Percentiles rank a stretch among this genome's conserved stretches.
Conservation (phyloP, 169 alveolate species). For the Plasmodium coatneyi region DNA sequence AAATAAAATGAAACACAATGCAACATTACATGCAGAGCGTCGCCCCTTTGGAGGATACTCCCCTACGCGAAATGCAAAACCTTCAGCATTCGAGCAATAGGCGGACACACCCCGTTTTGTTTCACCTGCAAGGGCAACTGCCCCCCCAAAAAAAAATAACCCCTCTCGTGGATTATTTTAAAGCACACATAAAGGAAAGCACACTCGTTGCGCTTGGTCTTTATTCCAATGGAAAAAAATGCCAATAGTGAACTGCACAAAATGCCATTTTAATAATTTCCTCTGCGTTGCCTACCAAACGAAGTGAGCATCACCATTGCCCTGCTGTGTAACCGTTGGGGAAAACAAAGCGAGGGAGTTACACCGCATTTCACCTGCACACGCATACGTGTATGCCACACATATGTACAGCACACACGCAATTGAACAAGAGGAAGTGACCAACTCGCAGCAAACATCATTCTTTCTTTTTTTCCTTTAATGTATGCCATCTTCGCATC, state of each 20-base stretch:
- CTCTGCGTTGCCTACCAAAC: background rate
- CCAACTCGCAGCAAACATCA: background rate
- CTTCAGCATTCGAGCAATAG: background rate
- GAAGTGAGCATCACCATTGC: background rate
- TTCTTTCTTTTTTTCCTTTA: background rate
- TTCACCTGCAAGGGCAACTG: background rate
- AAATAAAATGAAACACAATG: background rate
- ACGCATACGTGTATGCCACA: background rate
- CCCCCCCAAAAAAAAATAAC: background rate
- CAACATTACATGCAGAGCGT: background rate
- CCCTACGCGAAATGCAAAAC: background rate
- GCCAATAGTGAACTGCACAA: background rate
- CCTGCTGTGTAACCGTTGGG: background rate
- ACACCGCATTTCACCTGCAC: background rate
- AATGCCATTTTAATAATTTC: constrained; percentile 4
- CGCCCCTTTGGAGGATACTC: background rate
- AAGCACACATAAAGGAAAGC: background rate
- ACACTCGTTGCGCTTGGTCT: background rate
- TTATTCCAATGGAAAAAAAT: background rate
- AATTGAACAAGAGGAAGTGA: background rate
- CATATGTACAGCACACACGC: background rate
- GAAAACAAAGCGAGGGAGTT: background rate
- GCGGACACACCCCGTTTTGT: background rate
- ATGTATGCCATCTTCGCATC: background rate
- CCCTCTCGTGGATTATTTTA: background rate